Evolutionary conservation across 1,284 basidiomycete genomes (phyloP), one percentile per base, ranked within the genome.

Genomic region (Rhodotorula sp.): DNA sequence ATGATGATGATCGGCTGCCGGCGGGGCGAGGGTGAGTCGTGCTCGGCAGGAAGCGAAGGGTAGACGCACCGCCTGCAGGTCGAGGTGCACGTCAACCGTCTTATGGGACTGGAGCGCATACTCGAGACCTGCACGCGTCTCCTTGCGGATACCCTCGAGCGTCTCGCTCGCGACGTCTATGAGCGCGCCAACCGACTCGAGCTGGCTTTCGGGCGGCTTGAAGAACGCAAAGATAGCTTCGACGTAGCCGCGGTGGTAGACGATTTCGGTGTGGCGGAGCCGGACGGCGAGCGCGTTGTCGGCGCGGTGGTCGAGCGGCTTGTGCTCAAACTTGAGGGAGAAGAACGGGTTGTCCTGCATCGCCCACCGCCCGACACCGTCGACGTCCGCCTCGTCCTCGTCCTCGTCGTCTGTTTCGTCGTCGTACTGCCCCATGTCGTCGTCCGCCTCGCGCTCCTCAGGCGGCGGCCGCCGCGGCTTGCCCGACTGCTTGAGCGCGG

Each of bases 231-330:
- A 90, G 51, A 99, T 88, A 3, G 91, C 91, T 83, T 99, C 96
- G 54, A 99, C 87, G 81, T 97, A 99, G 48, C 92, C 91, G 78
- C 86, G 88, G 81, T 99, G 94, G 80, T 99, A 99, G 68, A 99
- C 92, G 77, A 99, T 92, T 82, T 99, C 96, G 89, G 97, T 91
- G 79, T 96, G 93, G 12, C 94, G 88, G 91, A 99, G 93, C 70
- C 89, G 89, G 66, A 97, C 88, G 12, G 90, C 91, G 67, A 99
- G 83, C 0, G 91, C 94, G 78, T 88, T 97, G 81, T 99, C 96
- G 48, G 97, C 95, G 57, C 93, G 88, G 65, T 91, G 89, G 81
- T 98, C 94, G 55, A 98, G 84, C 15, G 97, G 97, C 77, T 94
- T 95, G 71, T 90, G 89, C 83, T 99, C 97, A 77, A 95, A 92